These are phyloP conservation scores for Margaritispora aquatica DNA, from an alignment of 495 filamentous ascomycete species.

Conservation along the genomic window DNA sequence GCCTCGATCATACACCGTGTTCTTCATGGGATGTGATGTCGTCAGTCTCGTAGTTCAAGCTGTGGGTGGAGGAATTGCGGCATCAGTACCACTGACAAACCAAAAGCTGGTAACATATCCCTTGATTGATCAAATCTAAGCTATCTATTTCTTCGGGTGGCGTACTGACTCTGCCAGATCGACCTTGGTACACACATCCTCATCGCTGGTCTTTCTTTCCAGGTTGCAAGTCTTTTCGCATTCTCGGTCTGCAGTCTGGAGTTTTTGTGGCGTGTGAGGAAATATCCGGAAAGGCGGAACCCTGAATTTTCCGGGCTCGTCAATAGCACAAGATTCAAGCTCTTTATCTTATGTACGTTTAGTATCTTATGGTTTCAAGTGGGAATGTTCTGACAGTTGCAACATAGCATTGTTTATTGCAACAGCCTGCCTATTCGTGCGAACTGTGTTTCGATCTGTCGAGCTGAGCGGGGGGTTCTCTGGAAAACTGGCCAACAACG, in stretches of 20 bases:
- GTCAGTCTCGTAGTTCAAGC: conserved; percentile 56
- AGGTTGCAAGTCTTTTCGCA: conserved; percentile 44
- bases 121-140: too few species aligned
- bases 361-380: too few species aligned
- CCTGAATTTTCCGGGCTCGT: conserved; percentile 14
- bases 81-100: conserved; percentile 28
- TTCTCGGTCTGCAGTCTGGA: conserved; percentile 40
- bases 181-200: conserved; percentile 51
- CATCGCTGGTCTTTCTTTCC: conserved; percentile 54
- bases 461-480: conserved; percentile 30
- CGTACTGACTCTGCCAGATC: conserved; percentile 24
- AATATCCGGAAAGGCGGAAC: conserved; percentile 7
- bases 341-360: conserved; percentile 3
- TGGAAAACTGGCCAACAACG: conserved; percentile 37
- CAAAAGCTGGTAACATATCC: not conserved
- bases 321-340: conserved; percentile 8
- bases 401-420: conserved; percentile 23
- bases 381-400: conserved; percentile 34
- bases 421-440: conserved; percentile 28
- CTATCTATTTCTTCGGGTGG: not conserved
- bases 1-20: conserved; percentile 39
- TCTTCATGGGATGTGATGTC: conserved; percentile 55
- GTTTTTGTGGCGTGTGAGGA: conserved; percentile 26
- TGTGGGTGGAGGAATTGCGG: conserved; percentile 51
- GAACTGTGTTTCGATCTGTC: conserved; percentile 28